A percentile compares a stretch with the other conserved stretches of the same genome.
Evolutionary conservation across 441 rosid species (phyloP).

Genomic region (Adansonia rubrostipa): DNA sequence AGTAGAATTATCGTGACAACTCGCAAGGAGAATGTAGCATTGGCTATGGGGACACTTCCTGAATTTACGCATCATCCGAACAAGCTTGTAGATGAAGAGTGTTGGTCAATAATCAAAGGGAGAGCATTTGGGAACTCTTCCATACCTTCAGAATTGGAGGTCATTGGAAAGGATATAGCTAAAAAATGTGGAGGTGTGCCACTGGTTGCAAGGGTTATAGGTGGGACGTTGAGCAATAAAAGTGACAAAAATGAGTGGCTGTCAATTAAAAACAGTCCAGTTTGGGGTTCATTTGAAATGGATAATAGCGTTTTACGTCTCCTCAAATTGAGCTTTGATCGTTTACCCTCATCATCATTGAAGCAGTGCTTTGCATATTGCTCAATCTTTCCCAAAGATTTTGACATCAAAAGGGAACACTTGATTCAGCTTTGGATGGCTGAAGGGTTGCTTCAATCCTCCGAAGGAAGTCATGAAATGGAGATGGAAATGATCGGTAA

Average conservation of each 20-base stretch:
- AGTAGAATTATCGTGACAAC: neutral
- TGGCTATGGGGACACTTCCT: neutral
- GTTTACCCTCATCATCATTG: conserved; percentile 4
- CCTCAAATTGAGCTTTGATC: conserved; percentile 11
- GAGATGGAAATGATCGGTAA: conserved; percentile 27
- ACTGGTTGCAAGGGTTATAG: conserved; percentile 31
- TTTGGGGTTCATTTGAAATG: neutral
- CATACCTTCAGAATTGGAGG: conserved; percentile 14
- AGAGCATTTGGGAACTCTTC: conserved; percentile 2
- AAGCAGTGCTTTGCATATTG: conserved; percentile 20
- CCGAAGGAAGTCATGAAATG: neutral
- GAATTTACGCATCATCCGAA: conserved; percentile 21
- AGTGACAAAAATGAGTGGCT: conserved; percentile 25
- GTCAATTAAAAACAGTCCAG: conserved; percentile 4
- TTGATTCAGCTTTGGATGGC: conserved; percentile 38
- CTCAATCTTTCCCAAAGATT: conserved; percentile 30
- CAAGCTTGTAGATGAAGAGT: conserved; percentile 1
- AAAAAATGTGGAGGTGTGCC: conserved; percentile 36
- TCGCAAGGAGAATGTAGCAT: conserved; percentile 8
- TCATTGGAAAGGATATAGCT: conserved; percentile 33
- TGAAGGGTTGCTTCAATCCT: conserved; percentile 27
- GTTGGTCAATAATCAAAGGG: conserved; percentile 32
- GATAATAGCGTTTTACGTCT: neutral
- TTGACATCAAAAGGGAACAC: conserved; percentile 9
- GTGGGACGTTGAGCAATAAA: conserved; percentile 18